Evolutionary conservation across 768 basidiomycete species (phyloP).

Genomic region (Cystobasidium ongulense): DNA sequence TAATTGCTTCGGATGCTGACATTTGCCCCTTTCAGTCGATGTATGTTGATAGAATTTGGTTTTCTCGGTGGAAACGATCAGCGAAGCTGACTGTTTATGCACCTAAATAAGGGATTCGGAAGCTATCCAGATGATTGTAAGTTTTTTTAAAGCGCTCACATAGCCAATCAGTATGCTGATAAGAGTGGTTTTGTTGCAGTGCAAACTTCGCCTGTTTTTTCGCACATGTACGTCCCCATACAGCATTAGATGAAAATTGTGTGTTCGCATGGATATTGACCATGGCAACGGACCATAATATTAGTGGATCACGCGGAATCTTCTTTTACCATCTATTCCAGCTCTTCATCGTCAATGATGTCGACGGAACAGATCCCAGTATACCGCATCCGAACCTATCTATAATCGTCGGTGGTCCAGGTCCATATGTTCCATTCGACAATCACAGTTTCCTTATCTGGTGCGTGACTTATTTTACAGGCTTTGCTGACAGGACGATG

Average conservation of each 20-base stretch:
- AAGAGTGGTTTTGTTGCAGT: not conserved
- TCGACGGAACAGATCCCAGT: slow-evolving; percentile 57
- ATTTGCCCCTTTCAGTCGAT: slow-evolving; percentile 13
- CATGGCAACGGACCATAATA: slow-evolving; percentile 44
- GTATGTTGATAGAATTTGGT: slow-evolving; percentile 19
- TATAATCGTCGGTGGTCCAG: slow-evolving; percentile 11
- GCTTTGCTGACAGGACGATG: slow-evolving; percentile 66
- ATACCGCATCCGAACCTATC: slow-evolving; percentile 49
- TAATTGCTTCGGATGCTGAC: not conserved
- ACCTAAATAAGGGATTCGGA: slow-evolving; percentile 39
- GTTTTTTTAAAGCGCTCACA: slow-evolving; percentile 51
- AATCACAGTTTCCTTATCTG: slow-evolving; percentile 53
- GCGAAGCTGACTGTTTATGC: not conserved
- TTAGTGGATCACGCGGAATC: slow-evolving; percentile 75
- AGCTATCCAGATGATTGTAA: slow-evolving; percentile 61
- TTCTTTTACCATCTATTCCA: slow-evolving; percentile 93
- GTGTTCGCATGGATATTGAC: slow-evolving; percentile 44
- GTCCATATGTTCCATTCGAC: slow-evolving; percentile 37
- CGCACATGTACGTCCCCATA: not conserved
- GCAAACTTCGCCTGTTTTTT: slow-evolving; percentile 36
- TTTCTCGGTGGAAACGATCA: not conserved
- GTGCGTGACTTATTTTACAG: slow-evolving; percentile 57
- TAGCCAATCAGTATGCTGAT: slow-evolving; percentile 58
- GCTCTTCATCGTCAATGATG: slow-evolving; percentile 52
- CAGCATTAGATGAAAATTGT: slow-evolving; percentile 8